phyloP scores from a whole-genome alignment of 1,284 basidiomycete species.

The Flammula alnicola region DNA sequence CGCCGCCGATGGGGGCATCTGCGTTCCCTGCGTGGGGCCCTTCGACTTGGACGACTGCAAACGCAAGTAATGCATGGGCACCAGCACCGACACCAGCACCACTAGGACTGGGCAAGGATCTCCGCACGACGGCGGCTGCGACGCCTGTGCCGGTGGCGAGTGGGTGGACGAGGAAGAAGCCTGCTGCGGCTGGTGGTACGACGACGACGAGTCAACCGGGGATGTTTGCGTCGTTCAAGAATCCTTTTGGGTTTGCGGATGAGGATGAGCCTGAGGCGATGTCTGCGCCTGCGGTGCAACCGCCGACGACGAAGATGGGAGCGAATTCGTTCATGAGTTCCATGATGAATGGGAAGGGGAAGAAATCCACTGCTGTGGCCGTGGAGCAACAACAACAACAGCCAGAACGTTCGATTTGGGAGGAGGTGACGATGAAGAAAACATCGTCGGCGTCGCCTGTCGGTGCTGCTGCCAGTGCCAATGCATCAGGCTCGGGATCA shows the following conservation, averaged over 20 bases:
- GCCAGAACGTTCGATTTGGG: conserved; percentile 10
- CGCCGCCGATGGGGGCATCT: conserved; percentile 3
- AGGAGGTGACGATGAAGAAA: conserved; percentile 1
- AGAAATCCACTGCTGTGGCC: conserved; percentile 1
- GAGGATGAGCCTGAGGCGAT: not conserved
- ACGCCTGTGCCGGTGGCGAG: conserved; percentile 25
- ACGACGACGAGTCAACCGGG: not conserved
- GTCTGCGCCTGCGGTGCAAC: not conserved
- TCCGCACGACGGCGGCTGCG: not conserved
- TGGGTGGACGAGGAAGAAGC: conserved; percentile 21
- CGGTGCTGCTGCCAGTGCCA: too few relatives aligned
- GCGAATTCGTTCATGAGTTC: too few relatives aligned
- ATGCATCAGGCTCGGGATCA: not conserved
- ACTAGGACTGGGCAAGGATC: conserved; percentile 1
- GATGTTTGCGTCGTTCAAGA: conserved; percentile 5
- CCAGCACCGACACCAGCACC: conserved; percentile 6
- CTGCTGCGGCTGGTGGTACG: not conserved
- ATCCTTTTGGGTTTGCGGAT: conserved; percentile 6
- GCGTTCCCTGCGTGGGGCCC: conserved; percentile 3
- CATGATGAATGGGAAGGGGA: conserved; percentile 3
- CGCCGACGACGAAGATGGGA: not conserved
- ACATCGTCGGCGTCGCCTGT: not conserved
- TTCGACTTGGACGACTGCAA: too few relatives aligned
- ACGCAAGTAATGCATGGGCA: not conserved
- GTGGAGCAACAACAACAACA: conserved; percentile 7